phyloP scores from a whole-genome alignment of 1,284 basidiomycete species.

The Sporisorium iseilematis-ciliati region DNA sequence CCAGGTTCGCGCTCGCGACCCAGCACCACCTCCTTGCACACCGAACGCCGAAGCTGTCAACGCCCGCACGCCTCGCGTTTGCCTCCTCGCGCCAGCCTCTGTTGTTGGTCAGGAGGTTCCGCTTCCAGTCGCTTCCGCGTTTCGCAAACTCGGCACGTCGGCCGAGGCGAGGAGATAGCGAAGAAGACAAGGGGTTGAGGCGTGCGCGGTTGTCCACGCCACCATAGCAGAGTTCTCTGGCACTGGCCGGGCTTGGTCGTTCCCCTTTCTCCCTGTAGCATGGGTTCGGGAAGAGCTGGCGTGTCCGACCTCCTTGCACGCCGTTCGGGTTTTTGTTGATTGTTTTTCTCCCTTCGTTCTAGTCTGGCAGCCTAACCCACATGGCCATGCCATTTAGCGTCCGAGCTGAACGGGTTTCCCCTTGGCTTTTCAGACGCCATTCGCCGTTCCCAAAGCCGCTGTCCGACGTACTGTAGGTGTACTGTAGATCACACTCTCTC shows the following conservation, averaged over 20 bases:
- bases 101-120: no score
- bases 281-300: background rate
- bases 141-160: background rate
- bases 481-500: no score
- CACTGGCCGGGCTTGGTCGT: background rate
- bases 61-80: background rate
- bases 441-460: background rate
- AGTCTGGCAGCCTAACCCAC: background rate
- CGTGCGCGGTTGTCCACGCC: conserved; percentile 1
- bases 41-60: conserved; percentile 3
- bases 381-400: conserved; percentile 5
- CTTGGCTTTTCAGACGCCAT: conserved; percentile 21
- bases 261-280: background rate
- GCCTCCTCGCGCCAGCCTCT: background rate
- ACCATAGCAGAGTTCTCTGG: background rate
- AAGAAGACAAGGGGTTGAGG: no score
- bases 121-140: no score
- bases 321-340: background rate
- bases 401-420: conserved; percentile 9
- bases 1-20: background rate
- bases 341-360: background rate
- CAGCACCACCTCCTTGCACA: conserved; percentile 2
- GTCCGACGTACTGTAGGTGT: no score
- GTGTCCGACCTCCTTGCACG: conserved; percentile 3
- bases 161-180: background rate